Conservation (phyloP, 139 green algal species). For the Coccomyxa sp. region DNA sequence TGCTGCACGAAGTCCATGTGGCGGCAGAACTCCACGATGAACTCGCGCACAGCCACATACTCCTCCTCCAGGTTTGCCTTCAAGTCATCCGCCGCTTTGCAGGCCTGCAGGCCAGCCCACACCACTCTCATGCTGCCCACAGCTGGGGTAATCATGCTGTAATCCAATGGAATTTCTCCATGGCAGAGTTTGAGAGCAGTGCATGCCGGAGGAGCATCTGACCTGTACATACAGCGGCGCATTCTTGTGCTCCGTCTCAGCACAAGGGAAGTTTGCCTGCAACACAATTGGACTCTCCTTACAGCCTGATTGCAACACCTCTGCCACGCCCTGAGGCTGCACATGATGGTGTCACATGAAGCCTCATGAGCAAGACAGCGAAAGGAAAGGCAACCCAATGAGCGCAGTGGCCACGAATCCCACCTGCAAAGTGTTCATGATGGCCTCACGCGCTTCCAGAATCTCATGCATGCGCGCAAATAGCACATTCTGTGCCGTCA, state of each 20-base stretch:
- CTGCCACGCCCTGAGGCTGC: too few relatives aligned
- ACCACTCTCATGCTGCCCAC: neutral
- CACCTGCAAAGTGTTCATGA: neutral
- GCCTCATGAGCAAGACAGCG: too few relatives aligned
- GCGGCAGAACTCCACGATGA: neutral
- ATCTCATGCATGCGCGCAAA: conserved; percentile 1
- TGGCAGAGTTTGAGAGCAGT: neutral
- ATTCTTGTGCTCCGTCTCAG: neutral
- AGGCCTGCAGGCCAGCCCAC: neutral
- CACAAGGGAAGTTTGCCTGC: neutral
- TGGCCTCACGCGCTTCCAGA: neutral
- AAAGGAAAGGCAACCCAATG: too few relatives aligned
- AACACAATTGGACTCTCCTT: too few relatives aligned
- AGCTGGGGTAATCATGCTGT: neutral
- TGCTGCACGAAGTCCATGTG: conserved; percentile 1
- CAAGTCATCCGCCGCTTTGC: neutral
- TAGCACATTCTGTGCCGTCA: neutral
- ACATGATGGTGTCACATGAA: too few relatives aligned
- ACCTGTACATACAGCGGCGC: neutral
- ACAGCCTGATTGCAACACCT: too few relatives aligned
- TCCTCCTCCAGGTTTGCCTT: conserved; percentile 4
- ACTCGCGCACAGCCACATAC: conserved; percentile 1
- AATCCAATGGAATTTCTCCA: neutral
- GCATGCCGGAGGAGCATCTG: neutral
- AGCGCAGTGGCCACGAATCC: neutral